Evolutionary conservation across 2,329 filamentous ascomycete genomes (phyloP).

Genomic region (Fusarium nanum): DNA sequence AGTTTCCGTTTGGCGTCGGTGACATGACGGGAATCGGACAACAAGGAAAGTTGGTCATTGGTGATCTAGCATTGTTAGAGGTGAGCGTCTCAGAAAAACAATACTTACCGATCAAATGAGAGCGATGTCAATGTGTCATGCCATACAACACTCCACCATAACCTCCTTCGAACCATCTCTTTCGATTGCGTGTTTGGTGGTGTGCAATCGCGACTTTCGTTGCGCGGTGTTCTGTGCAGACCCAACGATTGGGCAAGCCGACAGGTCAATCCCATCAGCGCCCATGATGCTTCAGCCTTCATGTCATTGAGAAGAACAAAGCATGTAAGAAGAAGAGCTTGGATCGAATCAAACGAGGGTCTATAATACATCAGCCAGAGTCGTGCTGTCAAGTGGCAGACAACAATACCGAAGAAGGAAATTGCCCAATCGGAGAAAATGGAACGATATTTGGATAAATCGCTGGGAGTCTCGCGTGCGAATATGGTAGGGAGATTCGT

Average conservation of each 20-base stretch:
- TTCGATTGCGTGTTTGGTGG: constrained; percentile 61
- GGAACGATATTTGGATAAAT: constrained; percentile 73
- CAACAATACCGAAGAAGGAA: constrained; percentile 66
- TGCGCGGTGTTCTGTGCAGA: constrained; percentile 62
- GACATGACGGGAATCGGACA: constrained; percentile 64
- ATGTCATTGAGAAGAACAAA: constrained; percentile 76
- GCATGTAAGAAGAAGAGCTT: constrained; percentile 70
- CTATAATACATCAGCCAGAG: constrained; percentile 48
- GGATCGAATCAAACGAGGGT: constrained; percentile 73
- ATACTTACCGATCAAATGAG: constrained; percentile 69
- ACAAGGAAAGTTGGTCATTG: constrained; percentile 70
- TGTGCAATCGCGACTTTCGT: constrained; percentile 59
- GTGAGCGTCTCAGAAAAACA: not conserved
- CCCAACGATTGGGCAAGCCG: constrained; percentile 74
- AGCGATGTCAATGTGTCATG: constrained; percentile 74
- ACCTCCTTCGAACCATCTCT: constrained; percentile 65
- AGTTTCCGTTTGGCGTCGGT: constrained; percentile 58
- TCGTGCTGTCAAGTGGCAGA: not conserved
- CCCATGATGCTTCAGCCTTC: constrained; percentile 77
- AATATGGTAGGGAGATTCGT: constrained; percentile 72
- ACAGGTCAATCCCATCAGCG: constrained; percentile 71
- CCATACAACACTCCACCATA: constrained; percentile 76
- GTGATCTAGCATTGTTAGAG: constrained; percentile 56
- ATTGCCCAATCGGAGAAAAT: constrained; percentile 72
- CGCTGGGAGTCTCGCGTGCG: constrained; percentile 69